These are phyloP conservation scores for Neckera pumila DNA, from an alignment of 225 moss, liverwort and hornwort species.

Conservation along the genomic window DNA sequence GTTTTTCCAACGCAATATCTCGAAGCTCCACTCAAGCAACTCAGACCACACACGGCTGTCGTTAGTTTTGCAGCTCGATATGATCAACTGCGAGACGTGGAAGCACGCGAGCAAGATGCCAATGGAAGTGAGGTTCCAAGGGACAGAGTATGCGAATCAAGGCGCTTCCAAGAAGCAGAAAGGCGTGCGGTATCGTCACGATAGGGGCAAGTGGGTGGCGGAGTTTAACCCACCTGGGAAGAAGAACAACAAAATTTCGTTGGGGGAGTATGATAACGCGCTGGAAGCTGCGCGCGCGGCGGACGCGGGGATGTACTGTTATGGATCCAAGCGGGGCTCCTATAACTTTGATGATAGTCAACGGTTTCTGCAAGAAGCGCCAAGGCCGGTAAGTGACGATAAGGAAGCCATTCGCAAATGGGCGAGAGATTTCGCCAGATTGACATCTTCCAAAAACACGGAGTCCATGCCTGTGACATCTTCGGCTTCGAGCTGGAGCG, in stretches of 20 bases:
- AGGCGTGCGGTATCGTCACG: slow-evolving; percentile 21
- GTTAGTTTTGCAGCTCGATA: slow-evolving; percentile 23
- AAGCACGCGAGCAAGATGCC: slow-evolving; percentile 16
- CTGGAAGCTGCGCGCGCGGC: slow-evolving; percentile 27
- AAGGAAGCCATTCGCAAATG: slow-evolving; percentile 32
- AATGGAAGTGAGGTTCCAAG: not conserved
- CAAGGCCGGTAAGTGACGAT: slow-evolving; percentile 5
- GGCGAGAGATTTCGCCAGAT: slow-evolving; percentile 21
- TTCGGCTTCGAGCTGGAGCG: slow-evolving; percentile 2
- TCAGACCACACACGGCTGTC: slow-evolving; percentile 10
- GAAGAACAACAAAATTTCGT: slow-evolving; percentile 29
- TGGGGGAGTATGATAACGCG: slow-evolving; percentile 21
- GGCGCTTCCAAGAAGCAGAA: slow-evolving; percentile 26
- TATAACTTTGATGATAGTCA: slow-evolving; percentile 30
- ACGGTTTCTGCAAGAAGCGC: not conserved
- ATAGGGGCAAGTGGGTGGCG: slow-evolving; percentile 29
- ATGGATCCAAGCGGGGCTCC: slow-evolving; percentile 9
- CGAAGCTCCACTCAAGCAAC: not conserved
- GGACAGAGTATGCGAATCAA: not conserved
- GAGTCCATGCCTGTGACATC: not conserved
- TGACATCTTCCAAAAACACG: not conserved
- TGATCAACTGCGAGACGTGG: slow-evolving; percentile 27
- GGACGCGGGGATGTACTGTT: slow-evolving; percentile 29
- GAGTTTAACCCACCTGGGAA: slow-evolving; percentile 38
- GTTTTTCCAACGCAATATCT: slow-evolving; percentile 19